Base-by-base conservation (phyloP, 176 grass and related monocot genomes). In the Avena sativa region DNA sequence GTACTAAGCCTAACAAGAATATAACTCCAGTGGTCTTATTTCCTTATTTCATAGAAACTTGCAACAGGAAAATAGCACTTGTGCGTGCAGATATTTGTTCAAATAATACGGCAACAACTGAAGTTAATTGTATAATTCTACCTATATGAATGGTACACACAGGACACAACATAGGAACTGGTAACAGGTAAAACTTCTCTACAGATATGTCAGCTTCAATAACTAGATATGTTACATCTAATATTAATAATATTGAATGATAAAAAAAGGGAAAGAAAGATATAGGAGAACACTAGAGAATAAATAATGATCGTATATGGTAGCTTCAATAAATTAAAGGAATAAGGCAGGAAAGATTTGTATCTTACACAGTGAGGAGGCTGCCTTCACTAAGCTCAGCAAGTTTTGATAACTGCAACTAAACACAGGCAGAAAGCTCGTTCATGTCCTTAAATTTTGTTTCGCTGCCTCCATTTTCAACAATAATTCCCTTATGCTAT, bases 401-500 rank as follows among this genome's bases (percentile, higher is more conserved):
- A 69, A 69, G 75, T 25, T 44, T n/a, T 32, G 4, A 60, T 44
- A 71, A 43, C 77, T 61, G 28, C 51, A 78, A 46, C 53, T 10
- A 86, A 53, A 17, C 53, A 61, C 9, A 9, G 81, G 19, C 19
- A 44, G 26, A 70, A 50, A 76, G 28, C 81, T 76, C 43, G 28
- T 81, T 85, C 81, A 91, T 59, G 73, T 64, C 50, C 81, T 91
- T 81, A 82, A 89, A 79, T 94, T 94, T 58, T 91, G 87, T 85
- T 88, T 98, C 69, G 92, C 34, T 44, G 86, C 82, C 55, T 96
- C 97, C 90, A 98, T 94, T 92, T 98, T 98, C 81, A 94, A 80
- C 71, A 98, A 85, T 55, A 98, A 86, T 81, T 96, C 89, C 87
- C 89, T 90, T 36, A 98, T 94, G 81, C 89, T 88, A 85, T 78